These are phyloP conservation scores for Fusarium staphyleae DNA, from an alignment of 2,329 filamentous ascomycete genomes.

Conservation along the genomic window DNA sequence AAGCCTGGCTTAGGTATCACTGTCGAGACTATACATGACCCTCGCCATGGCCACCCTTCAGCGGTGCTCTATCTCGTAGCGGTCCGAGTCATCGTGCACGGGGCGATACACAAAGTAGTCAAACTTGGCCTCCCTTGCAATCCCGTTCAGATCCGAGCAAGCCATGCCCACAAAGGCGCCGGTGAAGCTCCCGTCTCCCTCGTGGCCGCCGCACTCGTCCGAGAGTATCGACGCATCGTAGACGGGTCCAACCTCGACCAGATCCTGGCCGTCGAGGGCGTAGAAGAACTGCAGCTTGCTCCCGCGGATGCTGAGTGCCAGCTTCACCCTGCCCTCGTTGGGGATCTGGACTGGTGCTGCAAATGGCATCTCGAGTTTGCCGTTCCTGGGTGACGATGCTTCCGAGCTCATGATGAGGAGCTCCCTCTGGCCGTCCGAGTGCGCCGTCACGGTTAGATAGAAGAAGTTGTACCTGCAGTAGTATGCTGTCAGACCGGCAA, in stretches of 20 bases:
- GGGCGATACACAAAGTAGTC: constrained; percentile 61
- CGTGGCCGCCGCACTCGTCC: constrained; percentile 69
- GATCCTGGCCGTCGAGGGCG: constrained; percentile 53
- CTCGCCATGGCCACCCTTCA: no score
- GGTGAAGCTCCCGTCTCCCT: constrained; percentile 68
- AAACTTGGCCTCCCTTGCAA: constrained; percentile 55
- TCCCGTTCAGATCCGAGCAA: constrained; percentile 63
- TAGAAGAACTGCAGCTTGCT: constrained; percentile 63
- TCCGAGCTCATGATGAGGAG: constrained; percentile 64
- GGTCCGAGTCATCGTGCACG: constrained; percentile 54
- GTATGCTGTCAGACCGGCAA: constrained; percentile 67
- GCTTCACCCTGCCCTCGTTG: constrained; percentile 60
- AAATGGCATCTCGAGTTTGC: constrained; percentile 54
- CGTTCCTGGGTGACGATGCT: constrained; percentile 59
- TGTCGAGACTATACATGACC: no score
- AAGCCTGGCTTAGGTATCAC: no score
- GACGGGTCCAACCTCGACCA: constrained; percentile 60
- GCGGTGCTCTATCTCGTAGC: constrained; percentile 50
- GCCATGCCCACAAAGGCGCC: constrained; percentile 66
- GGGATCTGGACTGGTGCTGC: constrained; percentile 57
- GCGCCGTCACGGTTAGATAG: constrained; percentile 66
- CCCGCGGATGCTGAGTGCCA: constrained; percentile 61
- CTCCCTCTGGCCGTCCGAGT: constrained; percentile 63
- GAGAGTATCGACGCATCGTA: constrained; percentile 66
- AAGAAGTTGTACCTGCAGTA: constrained; percentile 72